These are phyloP conservation scores for Heterobasidion parviporum DNA, from an alignment of 1,284 basidiomycete genomes.

Conservation along the genomic window DNA sequence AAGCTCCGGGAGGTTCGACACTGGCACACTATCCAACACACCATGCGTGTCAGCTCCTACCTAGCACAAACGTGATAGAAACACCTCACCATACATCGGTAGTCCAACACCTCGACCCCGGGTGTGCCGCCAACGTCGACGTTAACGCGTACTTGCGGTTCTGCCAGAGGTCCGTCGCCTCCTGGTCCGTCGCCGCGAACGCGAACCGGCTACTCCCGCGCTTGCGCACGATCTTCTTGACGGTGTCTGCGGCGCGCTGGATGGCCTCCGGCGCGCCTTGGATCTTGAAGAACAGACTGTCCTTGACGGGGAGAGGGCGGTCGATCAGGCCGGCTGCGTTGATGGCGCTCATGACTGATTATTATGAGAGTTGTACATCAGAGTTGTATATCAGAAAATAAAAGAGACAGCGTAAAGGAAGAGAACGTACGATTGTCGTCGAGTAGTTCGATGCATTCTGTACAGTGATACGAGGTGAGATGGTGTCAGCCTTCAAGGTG, in stretches of 20 bases:
- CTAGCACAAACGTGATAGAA: background rate
- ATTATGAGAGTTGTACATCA: background rate
- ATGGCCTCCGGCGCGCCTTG: constrained; percentile 66
- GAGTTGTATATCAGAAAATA: background rate
- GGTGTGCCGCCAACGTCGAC: constrained; percentile 59
- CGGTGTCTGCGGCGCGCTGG: constrained; percentile 48
- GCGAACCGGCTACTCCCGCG: constrained; percentile 67
- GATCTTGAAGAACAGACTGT: constrained; percentile 88
- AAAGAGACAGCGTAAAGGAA: background rate
- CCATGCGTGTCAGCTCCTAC: constrained; percentile 16
- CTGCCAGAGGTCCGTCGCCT: constrained; percentile 81
- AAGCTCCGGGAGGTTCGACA: constrained; percentile 60
- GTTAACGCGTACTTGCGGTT: constrained; percentile 82
- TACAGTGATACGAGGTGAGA: background rate
- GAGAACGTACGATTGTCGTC: constrained; percentile 56
- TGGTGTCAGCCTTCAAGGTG: background rate
- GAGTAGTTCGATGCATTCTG: constrained; percentile 78
- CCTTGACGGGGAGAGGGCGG: constrained; percentile 59
- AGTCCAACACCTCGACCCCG: constrained; percentile 69
- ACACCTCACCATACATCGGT: constrained; percentile 74
- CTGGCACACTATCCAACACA: constrained; percentile 61
- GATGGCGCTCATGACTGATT: constrained; percentile 68
- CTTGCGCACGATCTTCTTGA: constrained; percentile 54
- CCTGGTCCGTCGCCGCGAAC: constrained; percentile 70
- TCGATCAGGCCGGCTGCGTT: constrained; percentile 56